Base-by-base conservation (phyloP, 192 early-diverging fungal species). In the Coemansia sp. region DNA sequence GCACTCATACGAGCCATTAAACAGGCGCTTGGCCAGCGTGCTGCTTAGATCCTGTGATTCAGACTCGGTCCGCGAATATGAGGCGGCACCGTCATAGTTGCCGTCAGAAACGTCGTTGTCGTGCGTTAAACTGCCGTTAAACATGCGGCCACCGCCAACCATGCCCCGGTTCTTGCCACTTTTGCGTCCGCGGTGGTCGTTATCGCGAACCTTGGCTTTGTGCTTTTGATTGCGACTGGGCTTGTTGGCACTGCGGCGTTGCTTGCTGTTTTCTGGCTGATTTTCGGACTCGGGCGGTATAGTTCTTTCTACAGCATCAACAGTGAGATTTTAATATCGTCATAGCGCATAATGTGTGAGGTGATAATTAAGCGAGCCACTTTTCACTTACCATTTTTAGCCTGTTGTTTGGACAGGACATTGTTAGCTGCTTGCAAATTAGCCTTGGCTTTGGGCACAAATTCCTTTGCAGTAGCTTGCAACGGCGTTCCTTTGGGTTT, bases 1-100 rank as follows among this genome's bases (percentile, higher is more conserved):
- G 79, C 96, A 98, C 59, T 98, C 94, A 73, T 95, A 95, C 0
- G 83, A 73, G 11, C 84, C 81, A 30, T 71, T 84, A 15, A 68
- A 80, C 44, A 95, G 78, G 28, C 82, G 84, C 41, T 82, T 70
- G 1, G 84, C 81, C 21, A 94, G 71, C 8, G 84, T 77, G 4
- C 74, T 79, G 52, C 85, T 66, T 31, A 93, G 76, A 65, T 53
- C 39, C 40, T 89, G 87, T 14, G 63, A 13, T 5, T 44, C 37
- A 0, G 41, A 10, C 8, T 23, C 58, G 18, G 44, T 28, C 3
- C 28, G 46, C 14, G 37, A 16, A 28, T n/a, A 15, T 15, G n/a
- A 19, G 1, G 43, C 6, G 2, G 48, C 16, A 18, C 28, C 48
- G 13, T 31, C 48, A 2, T 8, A 5, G 28, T 50, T 23, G 58